Evolutionary conservation across 2,329 filamentous ascomycete species (phyloP), one percentile per base, ranked within the genome.

Genomic region (Graphiopsis chlorocephala): DNA sequence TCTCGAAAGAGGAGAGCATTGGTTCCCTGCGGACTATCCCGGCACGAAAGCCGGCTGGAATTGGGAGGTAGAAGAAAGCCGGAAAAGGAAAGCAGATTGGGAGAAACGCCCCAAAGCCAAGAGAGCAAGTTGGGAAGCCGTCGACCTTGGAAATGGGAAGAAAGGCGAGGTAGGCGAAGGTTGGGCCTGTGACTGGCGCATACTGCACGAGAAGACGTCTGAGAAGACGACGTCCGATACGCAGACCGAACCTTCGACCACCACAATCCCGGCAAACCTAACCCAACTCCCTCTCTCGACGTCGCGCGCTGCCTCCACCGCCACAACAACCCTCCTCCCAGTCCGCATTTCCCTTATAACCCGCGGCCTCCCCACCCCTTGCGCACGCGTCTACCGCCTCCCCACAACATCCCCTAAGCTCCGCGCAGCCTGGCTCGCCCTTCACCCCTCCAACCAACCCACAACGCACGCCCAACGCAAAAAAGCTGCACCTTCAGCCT

Each of bases 21-120:
- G 90, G 86, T 99, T 97, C 73, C 95, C 95, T 0, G 90, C 86
- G 3, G 95, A 99, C 75, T 91, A 86, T 67, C 88, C 91, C 0
- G 91, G 89, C 4, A 96, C 93, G 0, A 83, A 85, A 64, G 90
- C 93, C 1, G 95, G 95, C 1, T 88, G 86, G 74, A 80, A 83
- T 17, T 97, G 93, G 91, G 91, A 96, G 75, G 73, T 87, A 35
- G 83, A 86, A 38, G 85, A 93, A 75, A 84, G 88, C 14, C 78
- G 79, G 55, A 83, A 79, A 69, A 81, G 87, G 64, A 85, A 86
- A 71, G 79, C 80, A 26, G 83, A 86, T 28, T 97, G 93, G 93
- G 86, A 89, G 60, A 85, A 85, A 61, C 86, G 88, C 57, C 93
- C 95, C 0, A 95, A 91, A 76, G 90, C 91, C 25, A 96, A 95